These are phyloP conservation scores for Venustampulla echinocandica DNA, from an alignment of 495 filamentous ascomycete genomes.

Conservation along the genomic window DNA sequence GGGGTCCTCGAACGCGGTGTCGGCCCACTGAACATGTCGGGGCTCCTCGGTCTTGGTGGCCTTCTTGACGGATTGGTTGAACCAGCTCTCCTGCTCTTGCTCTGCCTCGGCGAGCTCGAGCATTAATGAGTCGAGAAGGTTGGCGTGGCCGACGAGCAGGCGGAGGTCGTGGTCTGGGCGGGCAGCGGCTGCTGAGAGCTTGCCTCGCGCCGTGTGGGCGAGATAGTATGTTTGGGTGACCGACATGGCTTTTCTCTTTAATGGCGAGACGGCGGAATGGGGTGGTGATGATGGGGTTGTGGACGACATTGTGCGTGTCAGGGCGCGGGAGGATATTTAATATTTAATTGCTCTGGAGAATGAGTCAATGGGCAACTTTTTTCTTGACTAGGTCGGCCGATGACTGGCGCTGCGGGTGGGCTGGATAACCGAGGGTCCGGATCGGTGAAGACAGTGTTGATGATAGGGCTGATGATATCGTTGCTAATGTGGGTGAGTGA, in stretches of 20 bases:
- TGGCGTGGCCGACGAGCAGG: conserved; percentile 91
- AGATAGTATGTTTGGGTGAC: conserved; percentile 97
- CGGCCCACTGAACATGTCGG: conserved; percentile 81
- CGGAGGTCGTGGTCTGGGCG: conserved; percentile 88
- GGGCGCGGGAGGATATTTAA: too few relatives aligned
- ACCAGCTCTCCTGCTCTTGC: conserved; percentile 93
- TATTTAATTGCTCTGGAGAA: too few relatives aligned
- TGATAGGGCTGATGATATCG: too few relatives aligned
- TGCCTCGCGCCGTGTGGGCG: conserved; percentile 87
- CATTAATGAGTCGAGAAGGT: conserved; percentile 94
- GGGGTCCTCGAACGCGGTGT: conserved; percentile 63
- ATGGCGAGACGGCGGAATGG: conserved; percentile 18
- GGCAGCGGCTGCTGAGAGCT: conserved; percentile 88
- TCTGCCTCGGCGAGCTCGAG: conserved; percentile 90
- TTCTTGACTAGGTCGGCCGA: too few relatives aligned
- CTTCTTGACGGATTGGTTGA: conserved; percentile 85
- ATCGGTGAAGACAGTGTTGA: too few relatives aligned
- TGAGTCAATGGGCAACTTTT: too few relatives aligned
- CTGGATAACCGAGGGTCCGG: too few relatives aligned
- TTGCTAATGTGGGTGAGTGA: too few relatives aligned
- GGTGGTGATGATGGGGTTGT: conserved; percentile 23
- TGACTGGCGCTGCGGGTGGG: too few relatives aligned
- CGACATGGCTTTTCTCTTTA: conserved; percentile 67
- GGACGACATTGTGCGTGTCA: conserved; percentile 25
- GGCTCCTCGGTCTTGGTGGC: conserved; percentile 50